These are phyloP conservation scores for Aspergillus melleus DNA, from an alignment of 2,329 filamentous ascomycete genomes.

Conservation along the genomic window DNA sequence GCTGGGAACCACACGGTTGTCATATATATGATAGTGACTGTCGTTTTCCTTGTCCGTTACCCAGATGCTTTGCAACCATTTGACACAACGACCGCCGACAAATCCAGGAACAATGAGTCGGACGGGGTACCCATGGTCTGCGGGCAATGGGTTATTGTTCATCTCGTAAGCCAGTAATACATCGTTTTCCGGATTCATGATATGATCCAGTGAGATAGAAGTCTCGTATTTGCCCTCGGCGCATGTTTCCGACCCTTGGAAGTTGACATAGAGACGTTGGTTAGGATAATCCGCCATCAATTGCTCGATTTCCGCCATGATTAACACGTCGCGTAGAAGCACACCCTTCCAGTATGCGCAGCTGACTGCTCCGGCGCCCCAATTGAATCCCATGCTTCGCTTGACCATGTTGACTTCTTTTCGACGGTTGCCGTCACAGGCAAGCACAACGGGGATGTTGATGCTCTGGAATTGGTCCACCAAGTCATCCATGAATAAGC, in stretches of 20 bases:
- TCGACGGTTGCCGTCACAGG: conserved; percentile 53
- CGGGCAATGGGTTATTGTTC: conserved; percentile 42
- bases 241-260: conserved; percentile 51
- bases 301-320: too few relatives aligned
- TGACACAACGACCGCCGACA: conserved; percentile 43
- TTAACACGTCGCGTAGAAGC: conserved; percentile 47
- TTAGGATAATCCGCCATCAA: neutral
- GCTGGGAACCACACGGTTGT: conserved; percentile 50
- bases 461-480: conserved; percentile 44
- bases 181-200: conserved; percentile 50
- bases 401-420: conserved; percentile 55
- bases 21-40: conserved; percentile 50
- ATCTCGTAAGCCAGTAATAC: conserved; percentile 49
- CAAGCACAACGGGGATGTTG: conserved; percentile 51
- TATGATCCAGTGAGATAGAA: conserved; percentile 50
- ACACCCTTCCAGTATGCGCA: conserved; percentile 55
- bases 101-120: conserved; percentile 45
- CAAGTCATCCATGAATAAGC: conserved; percentile 49
- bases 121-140: conserved; percentile 47
- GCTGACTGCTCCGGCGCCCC: conserved; percentile 46
- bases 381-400: conserved; percentile 52
- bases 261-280: conserved; percentile 47
- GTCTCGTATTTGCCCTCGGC: conserved; percentile 52
- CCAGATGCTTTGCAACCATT: conserved; percentile 46
- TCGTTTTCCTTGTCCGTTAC: conserved; percentile 43